Evolutionary conservation across 2,329 filamentous ascomycete species (phyloP), one percentile per base, ranked within the genome.

Genomic region (Trichoderma semiorbis): DNA sequence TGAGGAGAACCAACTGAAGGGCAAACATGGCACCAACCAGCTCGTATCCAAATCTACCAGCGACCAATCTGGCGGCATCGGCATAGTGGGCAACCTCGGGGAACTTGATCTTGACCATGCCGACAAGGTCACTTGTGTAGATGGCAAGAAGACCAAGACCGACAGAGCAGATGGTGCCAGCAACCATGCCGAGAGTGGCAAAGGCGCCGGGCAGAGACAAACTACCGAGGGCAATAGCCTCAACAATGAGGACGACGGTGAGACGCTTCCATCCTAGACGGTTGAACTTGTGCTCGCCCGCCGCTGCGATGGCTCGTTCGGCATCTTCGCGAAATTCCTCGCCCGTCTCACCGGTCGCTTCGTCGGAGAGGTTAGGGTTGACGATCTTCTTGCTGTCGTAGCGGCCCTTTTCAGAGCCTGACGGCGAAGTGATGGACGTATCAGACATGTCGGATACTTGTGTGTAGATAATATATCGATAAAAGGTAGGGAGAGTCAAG

Each of bases 1-100:
- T 90, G 75, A 92, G 86, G 81, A 93, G 92, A 70, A 91, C 81
- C 50, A 93, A 83, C 79, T 92, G 89, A 21, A 93, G 80, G 11
- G 87, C 82, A 75, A 91, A 90, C 74, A 87, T 89, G 74, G 83
- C 80, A 28, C 89, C 90, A 58, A 92, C 82, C 36, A 93, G 74
- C 78, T 92, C 89, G 73, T 89, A 87, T 1, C 89, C 90, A 50
- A 87, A 82, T 21, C 80, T 82, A 10, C 92, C 92, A 72, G 85
- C 84, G 64, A 93, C 82, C 62, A 93, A 83, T 58, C 86, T 83
- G 3, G 90, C 91, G 16, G 89, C 91, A 76, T 93, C 91, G 26
- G 90, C 89, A 78, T 93, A 92, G 76, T 88, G 90, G 55, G 87
- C 85, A 64, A 92, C 85, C 16, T 88, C 81, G 3, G 90, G 90